Conservation (phyloP, 352 stramenopile genomes). For the Peronospora destructor region DNA sequence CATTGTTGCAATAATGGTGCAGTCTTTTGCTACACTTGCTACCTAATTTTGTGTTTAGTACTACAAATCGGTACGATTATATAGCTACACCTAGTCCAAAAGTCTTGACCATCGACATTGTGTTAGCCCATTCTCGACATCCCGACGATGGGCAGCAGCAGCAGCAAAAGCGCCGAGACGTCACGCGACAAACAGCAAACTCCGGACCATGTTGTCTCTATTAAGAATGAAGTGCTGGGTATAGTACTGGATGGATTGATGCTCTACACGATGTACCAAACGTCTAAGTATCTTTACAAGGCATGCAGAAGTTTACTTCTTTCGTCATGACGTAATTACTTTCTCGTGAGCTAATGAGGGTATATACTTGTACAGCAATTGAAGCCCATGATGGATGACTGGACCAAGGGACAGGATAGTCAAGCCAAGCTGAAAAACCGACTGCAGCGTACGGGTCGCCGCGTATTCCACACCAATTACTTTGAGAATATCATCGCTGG, state of each 20-base stretch:
- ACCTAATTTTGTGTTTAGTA: no score
- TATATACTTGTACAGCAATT: constrained; percentile 32
- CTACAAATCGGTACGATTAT: no score
- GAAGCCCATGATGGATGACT: constrained; percentile 83
- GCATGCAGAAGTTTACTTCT: constrained; percentile 12
- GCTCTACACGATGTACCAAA: constrained; percentile 78
- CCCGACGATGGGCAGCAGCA: constrained; percentile 43
- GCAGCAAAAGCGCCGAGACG: constrained; percentile 49
- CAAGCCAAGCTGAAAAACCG: constrained; percentile 71
- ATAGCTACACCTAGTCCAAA: background rate
- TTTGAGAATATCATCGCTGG: constrained; percentile 90
- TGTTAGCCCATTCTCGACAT: constrained; percentile 3
- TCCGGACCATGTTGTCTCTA: constrained; percentile 15
- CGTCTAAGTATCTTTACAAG: constrained; percentile 83
- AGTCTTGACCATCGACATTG: background rate
- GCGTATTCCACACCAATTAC: constrained; percentile 73
- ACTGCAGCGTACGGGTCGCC: constrained; percentile 51
- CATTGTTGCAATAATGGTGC: no score
- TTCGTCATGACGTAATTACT: background rate
- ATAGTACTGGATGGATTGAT: constrained; percentile 73
- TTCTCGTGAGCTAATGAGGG: constrained; percentile 2
- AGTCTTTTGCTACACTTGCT: no score
- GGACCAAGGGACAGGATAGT: constrained; percentile 47
- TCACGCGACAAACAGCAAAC: constrained; percentile 10
- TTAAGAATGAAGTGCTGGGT: constrained; percentile 58